Conservation (phyloP, 306 rosid species). For the Lotus japonicus region DNA sequence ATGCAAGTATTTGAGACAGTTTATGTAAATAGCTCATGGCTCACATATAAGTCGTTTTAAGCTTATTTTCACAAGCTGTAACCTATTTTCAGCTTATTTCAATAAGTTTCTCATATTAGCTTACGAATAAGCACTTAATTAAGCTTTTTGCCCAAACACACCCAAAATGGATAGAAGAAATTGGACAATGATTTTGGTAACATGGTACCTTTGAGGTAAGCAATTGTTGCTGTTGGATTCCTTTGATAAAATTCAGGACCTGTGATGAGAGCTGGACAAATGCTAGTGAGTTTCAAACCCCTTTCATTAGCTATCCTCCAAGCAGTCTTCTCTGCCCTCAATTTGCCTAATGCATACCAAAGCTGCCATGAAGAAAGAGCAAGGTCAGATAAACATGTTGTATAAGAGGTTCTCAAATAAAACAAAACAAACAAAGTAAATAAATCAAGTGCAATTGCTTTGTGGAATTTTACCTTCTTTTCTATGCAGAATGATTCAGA, state of each 20-base stretch:
- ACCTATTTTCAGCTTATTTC: too few relatives aligned
- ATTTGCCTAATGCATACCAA: conserved; percentile 87
- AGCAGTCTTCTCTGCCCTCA: conserved; percentile 75
- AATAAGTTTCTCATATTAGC: too few relatives aligned
- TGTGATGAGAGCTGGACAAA: conserved; percentile 70
- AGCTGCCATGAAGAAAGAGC: conserved; percentile 39
- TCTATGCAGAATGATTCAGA: conserved; percentile 52
- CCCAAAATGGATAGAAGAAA: not conserved
- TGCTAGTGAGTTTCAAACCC: conserved; percentile 56
- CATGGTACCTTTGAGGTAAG: conserved; percentile 78
- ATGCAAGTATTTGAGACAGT: too few relatives aligned
- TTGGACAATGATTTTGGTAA: not conserved
- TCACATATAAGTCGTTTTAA: too few relatives aligned
- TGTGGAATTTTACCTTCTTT: conserved; percentile 45
- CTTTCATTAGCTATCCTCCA: conserved; percentile 70
- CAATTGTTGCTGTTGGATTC: conserved; percentile 74
- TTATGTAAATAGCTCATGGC: too few relatives aligned
- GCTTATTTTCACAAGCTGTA: too few relatives aligned
- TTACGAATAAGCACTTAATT: too few relatives aligned
- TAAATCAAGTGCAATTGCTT: not conserved
- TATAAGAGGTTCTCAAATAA: not conserved
- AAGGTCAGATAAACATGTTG: not conserved
- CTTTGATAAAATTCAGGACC: conserved; percentile 50
- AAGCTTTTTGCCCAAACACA: too few relatives aligned
- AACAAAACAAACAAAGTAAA: not conserved